These are phyloP conservation scores for Elsinoe necatrix DNA, from an alignment of 2,329 filamentous ascomycete genomes.

Conservation along the genomic window DNA sequence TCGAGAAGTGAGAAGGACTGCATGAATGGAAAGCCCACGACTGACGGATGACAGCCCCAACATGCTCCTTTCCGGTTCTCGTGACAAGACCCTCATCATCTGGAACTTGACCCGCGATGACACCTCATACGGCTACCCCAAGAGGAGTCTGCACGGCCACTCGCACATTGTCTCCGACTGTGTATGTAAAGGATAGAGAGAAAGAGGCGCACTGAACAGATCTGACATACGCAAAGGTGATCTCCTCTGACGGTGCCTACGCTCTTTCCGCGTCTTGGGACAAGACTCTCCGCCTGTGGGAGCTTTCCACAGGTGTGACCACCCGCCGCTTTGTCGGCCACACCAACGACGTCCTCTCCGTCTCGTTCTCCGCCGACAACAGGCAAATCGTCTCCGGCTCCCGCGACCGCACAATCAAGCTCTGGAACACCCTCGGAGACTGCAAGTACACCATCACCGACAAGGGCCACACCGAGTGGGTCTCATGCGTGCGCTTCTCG, in stretches of 20 bases:
- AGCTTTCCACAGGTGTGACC: conserved; percentile 93
- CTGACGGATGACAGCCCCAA: conserved; percentile 62
- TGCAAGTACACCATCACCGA: conserved; percentile 99
- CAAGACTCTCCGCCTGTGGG: conserved; percentile 99
- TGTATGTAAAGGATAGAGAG: conserved; percentile 54
- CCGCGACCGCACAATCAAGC: conserved; percentile 97
- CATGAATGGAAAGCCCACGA: conserved; percentile 18
- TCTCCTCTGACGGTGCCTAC: conserved; percentile 98
- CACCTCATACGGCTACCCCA: conserved; percentile 95
- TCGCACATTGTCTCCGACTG: conserved; percentile 99
- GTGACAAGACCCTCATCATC: conserved; percentile 99
- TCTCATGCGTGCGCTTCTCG: conserved; percentile 98
- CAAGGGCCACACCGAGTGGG: conserved; percentile 99
- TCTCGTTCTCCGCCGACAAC: conserved; percentile 99
- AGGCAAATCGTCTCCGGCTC: conserved; percentile 99
- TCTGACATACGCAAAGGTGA: conserved; percentile 56
- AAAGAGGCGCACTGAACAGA: conserved; percentile 6
- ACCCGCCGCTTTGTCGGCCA: conserved; percentile 98
- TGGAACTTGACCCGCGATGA: conserved; percentile 99
- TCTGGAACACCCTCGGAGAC: conserved; percentile 99
- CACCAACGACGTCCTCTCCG: conserved; percentile 98
- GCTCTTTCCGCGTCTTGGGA: conserved; percentile 98
- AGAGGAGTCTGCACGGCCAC: conserved; percentile 97
- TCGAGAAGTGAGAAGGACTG: conserved; percentile 74
- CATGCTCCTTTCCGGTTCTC: conserved; percentile 96